Evolutionary conservation across 2,329 filamentous ascomycete genomes (phyloP), one percentile per base, ranked within the genome.

Genomic region (Neophaeococcomyces aloes): DNA sequence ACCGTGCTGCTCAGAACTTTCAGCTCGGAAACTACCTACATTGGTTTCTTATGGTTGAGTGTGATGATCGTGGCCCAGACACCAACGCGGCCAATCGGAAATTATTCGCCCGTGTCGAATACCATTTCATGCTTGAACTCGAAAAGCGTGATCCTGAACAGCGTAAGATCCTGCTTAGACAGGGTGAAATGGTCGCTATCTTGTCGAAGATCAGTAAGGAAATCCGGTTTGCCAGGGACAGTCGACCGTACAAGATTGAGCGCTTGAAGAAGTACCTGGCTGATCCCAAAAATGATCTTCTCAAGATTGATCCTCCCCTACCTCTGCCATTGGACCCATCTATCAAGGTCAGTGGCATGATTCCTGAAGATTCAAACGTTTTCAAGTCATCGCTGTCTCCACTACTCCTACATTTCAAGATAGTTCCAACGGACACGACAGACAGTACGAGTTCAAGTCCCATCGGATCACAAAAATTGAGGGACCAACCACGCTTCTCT

Each of bases 31-130:
- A 94, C 60, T 94, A 93, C 64, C 78, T 98, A 42, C 86, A 95
- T 61, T 98, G 91, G 91, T 98, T 96, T 62, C 72, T 98, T 2
- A 95, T 95, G 80, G 91, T 98, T 1, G 93, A 98, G 65, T 93
- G 88, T 54, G 86, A 93, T 54, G 89, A 95, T 60, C 64, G 66
- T 30, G 87, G 83, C 52, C 78, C 79, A 3, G 82, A 86, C 33
- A 85, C 88, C 54, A 74, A 79, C 17, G 71, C 77, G 3, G 36
- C 46, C 14, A 83, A 89, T 58, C 82, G 85, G 35, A 84, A 85
- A 49, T 78, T 96, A 14, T 98, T 94, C 62, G 82, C 85, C 21
- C 87, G 89, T 55, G 85, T 98, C 7, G 88, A 91, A 47, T 98
- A 87, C 57, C 86, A 96, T 58, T 98, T 96, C 62, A 94, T 96